Base-by-base conservation (phyloP, 345 rosid genomes). In the Aethionema arabicum region DNA sequence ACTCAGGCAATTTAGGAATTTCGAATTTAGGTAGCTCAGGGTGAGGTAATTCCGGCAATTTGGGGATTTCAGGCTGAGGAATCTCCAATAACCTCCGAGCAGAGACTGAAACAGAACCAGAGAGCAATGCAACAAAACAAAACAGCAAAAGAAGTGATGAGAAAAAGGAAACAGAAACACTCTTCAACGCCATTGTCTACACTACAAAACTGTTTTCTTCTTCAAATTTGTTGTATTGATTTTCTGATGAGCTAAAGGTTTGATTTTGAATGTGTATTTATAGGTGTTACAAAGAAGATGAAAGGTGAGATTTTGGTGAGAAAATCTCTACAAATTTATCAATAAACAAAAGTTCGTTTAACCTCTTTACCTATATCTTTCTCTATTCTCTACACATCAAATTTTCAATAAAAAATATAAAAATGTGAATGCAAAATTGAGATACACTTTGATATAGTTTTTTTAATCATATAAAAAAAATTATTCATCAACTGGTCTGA, bases 31-130 rank as follows among this genome's bases (percentile, higher is more conserved):
- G 59, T 7, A 54, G 9, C 42, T 58, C 49, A 3, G 10, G 51
- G 15, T 58, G 11, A n/a, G 44, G 63, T 4, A 58, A 11, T 42
- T 58, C 63, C 6, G 63, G 50, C 31, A n/a, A 5, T 27, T 58
- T 64, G 32, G 69, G 69, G 3, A 64, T 4, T 31, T 58, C 52
- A 8, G 65, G 53, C 42, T 68, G 51, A 6, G 59, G 73, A n/a
- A 52, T 6, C 9, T 44, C 61, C 0, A 51, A 44, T 5, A 59
- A 4, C 6, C n/a, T 3, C 2, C n/a, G 44, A 6, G n/a, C 11
- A 8, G 10, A 11, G 10, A 5, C 44, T 40, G 44, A 40, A 40
- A 40, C 8, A 40, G 44, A 12, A 9, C 9, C 11, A 4, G 44
- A 4, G 44, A 40, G n/a, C 10, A 40, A 8, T 40, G 44, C 44